Base-by-base conservation (phyloP, 352 stramenopile species). In the Phytophthora podocarpi region DNA sequence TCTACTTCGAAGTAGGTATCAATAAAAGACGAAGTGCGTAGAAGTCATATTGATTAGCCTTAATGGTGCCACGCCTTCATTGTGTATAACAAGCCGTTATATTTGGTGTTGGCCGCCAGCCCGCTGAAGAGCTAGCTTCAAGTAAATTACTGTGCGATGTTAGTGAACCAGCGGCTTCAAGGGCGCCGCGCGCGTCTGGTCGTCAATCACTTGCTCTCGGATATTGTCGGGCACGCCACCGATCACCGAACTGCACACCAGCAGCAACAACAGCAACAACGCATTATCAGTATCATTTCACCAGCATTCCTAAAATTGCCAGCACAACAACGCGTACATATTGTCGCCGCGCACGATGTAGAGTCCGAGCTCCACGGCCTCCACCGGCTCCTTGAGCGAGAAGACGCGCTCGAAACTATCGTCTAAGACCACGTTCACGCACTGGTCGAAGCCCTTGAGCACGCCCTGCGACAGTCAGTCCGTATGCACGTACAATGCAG, bases 301-400 rank as follows among this genome's bases (percentile, higher is more conserved):
- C 45, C 18, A 49, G 13, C n/a, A 47, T 8, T 36, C 21, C 20
- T 30, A 0, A 3, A 69, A 23, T 5, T 39, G 11, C 18, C 10
- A 30, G 21, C 8, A 55, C 11, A 35, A 12, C 20, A 20, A 9
- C 13, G 47, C 79, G 64, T 76, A 96, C 89, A 98, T 97, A 72
- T 98, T 98, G 76, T 98, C 93, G 20, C 93, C 95, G 42, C 95
- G 87, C 35, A 98, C 82, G 59, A 98, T 97, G 63, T 97, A 98
- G 21, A 98, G 74, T 24, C 95, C 95, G 8, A 98, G 76, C 57
- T 93, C 81, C 18, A 97, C 88, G 20, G 87, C 81, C 46, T 98
- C 89, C 31, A 98, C 92, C 7, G 89, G 91, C 30, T 93, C 82
- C 51, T 95, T 92, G 31, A 80, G 70, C 46, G 90, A 97, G 76